Conservation (phyloP, 352 stramenopile species). For the Phytophthora brassicae region DNA sequence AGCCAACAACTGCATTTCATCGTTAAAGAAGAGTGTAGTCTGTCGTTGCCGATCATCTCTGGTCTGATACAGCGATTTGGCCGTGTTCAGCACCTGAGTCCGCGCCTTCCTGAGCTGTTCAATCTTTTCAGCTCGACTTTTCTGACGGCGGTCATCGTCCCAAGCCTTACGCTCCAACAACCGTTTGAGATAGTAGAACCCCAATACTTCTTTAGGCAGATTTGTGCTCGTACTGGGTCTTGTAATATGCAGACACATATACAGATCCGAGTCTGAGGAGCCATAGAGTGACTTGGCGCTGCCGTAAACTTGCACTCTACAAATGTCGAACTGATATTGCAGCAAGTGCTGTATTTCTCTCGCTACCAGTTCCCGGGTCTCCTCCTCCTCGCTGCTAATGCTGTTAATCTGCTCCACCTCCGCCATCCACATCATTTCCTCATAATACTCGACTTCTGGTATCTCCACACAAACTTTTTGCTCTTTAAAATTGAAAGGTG, state of each 20-base stretch:
- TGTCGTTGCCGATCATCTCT: constrained; percentile 16
- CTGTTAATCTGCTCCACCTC: constrained; percentile 36
- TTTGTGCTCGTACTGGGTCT: neutral
- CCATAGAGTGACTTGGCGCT: constrained; percentile 71
- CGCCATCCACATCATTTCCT: neutral
- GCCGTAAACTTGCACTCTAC: constrained; percentile 52
- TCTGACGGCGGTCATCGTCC: constrained; percentile 5
- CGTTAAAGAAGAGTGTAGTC: constrained; percentile 31
- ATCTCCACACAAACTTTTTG: constrained; percentile 2
- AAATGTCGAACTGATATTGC: constrained; percentile 21
- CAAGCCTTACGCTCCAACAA: constrained; percentile 29
- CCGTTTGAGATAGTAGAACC: constrained; percentile 39
- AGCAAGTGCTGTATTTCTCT: constrained; percentile 34
- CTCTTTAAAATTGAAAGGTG: constrained; percentile 3
- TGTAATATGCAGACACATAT: constrained; percentile 48
- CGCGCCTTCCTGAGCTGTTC: constrained; percentile 33
- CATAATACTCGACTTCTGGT: neutral
- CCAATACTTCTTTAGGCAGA: constrained; percentile 19
- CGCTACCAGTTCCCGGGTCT: constrained; percentile 28
- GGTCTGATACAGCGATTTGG: constrained; percentile 10
- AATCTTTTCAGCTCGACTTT: constrained; percentile 15
- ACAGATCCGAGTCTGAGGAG: constrained; percentile 57
- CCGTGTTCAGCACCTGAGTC: neutral
- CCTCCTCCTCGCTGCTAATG: constrained; percentile 36
- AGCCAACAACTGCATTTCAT: constrained; percentile 22